Percentiles rank a stretch among this genome's conserved stretches.
Evolutionary conservation across 2,329 filamentous ascomycete species (phyloP).

Genomic region (Microdochium paspali): DNA sequence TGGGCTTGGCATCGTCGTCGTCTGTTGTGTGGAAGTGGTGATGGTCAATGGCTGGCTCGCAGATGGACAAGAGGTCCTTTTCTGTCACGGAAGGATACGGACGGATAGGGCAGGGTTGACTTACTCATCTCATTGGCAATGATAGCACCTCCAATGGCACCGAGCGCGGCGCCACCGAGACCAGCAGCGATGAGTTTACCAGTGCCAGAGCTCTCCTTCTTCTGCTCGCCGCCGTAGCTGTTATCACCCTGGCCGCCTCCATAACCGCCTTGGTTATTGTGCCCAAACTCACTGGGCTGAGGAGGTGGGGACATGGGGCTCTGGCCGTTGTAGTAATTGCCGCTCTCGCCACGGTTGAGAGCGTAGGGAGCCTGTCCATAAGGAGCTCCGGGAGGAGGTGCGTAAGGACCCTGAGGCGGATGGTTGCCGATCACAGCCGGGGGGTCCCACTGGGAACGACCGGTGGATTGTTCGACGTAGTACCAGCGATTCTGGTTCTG

Average conservation of each 20-base stretch:
- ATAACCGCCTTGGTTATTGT: slow-evolving; percentile 2
- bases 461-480: slow-evolving; percentile 46
- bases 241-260: slow-evolving; percentile 1
- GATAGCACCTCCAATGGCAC: slow-evolving; percentile 46
- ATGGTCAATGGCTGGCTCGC: too few relatives aligned
- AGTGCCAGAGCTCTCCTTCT: slow-evolving; percentile 31
- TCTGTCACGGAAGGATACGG: too few relatives aligned
- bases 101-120: slow-evolving; percentile 12
- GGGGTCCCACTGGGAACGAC: slow-evolving; percentile 46
- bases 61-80: too few relatives aligned
- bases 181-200: slow-evolving; percentile 45
- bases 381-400: slow-evolving; percentile 6
- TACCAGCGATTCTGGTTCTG: slow-evolving; percentile 40
- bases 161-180: slow-evolving; percentile 46
- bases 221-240: slow-evolving; percentile 17
- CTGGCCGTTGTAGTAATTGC: slow-evolving; percentile 4
- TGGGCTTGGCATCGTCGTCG: slow-evolving; percentile 19
- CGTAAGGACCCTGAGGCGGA: slow-evolving; percentile 8
- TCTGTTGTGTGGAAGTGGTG: not conserved
- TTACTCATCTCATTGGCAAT: slow-evolving; percentile 46
- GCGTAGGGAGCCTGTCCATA: slow-evolving; percentile 2
- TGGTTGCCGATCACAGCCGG: slow-evolving; percentile 11
- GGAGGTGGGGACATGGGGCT: slow-evolving; percentile 1
- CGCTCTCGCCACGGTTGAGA: slow-evolving; percentile 2
- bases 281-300: slow-evolving; percentile 2